Evolutionary conservation across 140 eudicot species (phyloP).

Genomic region (Bidens hawaiensis): DNA sequence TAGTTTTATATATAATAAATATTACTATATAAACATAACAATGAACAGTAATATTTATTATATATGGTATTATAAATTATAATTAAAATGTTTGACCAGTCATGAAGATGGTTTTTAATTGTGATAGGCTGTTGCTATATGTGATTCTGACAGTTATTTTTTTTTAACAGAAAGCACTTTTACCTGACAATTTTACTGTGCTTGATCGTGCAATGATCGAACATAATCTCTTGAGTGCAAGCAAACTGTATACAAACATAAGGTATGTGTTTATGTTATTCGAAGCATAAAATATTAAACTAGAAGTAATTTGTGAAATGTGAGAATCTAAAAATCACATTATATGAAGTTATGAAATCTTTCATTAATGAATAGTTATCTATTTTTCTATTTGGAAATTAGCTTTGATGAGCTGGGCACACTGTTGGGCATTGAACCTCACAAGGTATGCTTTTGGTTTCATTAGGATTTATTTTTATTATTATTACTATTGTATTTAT

Average conservation of each 20-base stretch:
- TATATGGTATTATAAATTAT: too few species aligned
- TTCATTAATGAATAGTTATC: not conserved
- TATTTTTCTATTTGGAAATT: slow-evolving; percentile 7
- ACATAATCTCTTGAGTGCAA: slow-evolving; percentile 98
- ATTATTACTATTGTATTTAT: not conserved
- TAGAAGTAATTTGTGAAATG: too few species aligned
- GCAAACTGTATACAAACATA: slow-evolving; percentile 95
- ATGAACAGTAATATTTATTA: too few species aligned
- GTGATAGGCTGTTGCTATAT: slow-evolving; percentile 7
- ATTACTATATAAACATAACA: too few species aligned
- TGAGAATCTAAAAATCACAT: too few species aligned
- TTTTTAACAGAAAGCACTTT: slow-evolving; percentile 65
- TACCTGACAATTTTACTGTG: slow-evolving; percentile 95
- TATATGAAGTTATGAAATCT: not conserved
- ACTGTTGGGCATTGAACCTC: slow-evolving; percentile 88
- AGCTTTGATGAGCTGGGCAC: slow-evolving; percentile 97
- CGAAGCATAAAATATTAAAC: not conserved
- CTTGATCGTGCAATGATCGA: slow-evolving; percentile 99
- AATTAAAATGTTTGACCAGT: too few species aligned
- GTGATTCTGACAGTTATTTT: slow-evolving; percentile 3
- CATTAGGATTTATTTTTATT: too few species aligned
- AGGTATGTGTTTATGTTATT: slow-evolving; percentile 38
- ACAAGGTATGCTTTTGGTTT: slow-evolving; percentile 50
- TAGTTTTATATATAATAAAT: too few species aligned
- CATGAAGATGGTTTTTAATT: not conserved